These are phyloP conservation scores for Chaetomium fimeti DNA, from an alignment of 495 filamentous ascomycete species.

Conservation along the genomic window DNA sequence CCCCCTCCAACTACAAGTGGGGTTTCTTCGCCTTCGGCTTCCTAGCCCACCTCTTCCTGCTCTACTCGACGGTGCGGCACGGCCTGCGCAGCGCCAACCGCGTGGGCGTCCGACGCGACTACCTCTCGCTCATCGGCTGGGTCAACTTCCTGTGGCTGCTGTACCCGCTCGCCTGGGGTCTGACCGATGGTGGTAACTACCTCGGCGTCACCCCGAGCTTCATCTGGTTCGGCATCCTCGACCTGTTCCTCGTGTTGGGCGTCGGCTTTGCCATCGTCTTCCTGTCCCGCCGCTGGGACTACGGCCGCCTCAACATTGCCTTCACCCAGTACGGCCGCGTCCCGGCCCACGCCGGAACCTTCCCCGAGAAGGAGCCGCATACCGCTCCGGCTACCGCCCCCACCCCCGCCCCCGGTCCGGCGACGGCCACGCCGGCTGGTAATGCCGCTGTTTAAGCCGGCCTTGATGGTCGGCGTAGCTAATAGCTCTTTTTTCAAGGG, in stretches of 20 bases:
- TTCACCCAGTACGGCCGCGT: conserved; percentile 58
- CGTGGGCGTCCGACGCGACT: conserved; percentile 40
- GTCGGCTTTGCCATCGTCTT: conserved; percentile 39
- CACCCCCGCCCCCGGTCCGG: background rate
- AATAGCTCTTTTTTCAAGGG: background rate
- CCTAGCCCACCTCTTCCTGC: conserved; percentile 39
- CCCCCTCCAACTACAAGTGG: conserved; percentile 50
- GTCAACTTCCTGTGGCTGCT: conserved; percentile 50
- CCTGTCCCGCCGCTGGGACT: conserved; percentile 49
- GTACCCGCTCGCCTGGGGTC: conserved; percentile 50
- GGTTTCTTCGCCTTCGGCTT: conserved; percentile 51
- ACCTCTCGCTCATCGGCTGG: conserved; percentile 44
- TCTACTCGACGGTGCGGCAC: conserved; percentile 34
- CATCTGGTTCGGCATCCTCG: conserved; percentile 51
- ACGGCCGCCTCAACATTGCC: conserved; percentile 45
- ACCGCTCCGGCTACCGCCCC: background rate
- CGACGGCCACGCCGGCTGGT: conserved; percentile 13
- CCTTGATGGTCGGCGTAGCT: too few species aligned
- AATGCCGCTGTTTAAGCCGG: conserved; percentile 13
- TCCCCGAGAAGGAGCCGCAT: conserved; percentile 44
- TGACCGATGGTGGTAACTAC: conserved; percentile 49
- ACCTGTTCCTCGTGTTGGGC: conserved; percentile 42
- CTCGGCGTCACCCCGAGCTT: conserved; percentile 42
- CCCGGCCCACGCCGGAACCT: conserved; percentile 35
- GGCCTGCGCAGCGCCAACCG: conserved; percentile 36